Percentiles rank a stretch among this genome's conserved stretches.
Evolutionary conservation across 495 filamentous ascomycete genomes (phyloP).

Genomic region (Acidomyces sp.): DNA sequence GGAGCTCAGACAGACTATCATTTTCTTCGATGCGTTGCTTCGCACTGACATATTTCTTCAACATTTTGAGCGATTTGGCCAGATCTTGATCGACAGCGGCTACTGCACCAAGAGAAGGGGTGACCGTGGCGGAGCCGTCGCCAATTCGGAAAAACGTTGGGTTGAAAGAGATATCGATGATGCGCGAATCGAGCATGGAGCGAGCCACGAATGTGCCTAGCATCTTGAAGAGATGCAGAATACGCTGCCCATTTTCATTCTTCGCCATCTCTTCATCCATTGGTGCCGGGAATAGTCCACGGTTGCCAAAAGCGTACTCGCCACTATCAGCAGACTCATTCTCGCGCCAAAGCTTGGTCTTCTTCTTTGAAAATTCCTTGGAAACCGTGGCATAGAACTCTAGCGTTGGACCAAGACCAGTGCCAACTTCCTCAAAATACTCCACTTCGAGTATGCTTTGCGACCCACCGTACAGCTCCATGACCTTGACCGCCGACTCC

Average conservation of each 20-base stretch:
- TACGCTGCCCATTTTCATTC: constrained; percentile 64
- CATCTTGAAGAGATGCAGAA: constrained; percentile 79
- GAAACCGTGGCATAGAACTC: constrained; percentile 98
- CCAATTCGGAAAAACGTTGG: constrained; percentile 95
- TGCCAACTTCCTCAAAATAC: constrained; percentile 98
- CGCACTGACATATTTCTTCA: constrained; percentile 73
- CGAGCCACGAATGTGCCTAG: constrained; percentile 96
- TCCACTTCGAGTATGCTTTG: constrained; percentile 94
- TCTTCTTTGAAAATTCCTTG: constrained; percentile 94
- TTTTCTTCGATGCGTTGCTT: constrained; percentile 73
- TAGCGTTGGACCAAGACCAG: constrained; percentile 86
- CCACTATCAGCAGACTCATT: constrained; percentile 61
- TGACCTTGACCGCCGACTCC: constrained; percentile 96
- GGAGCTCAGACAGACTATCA: constrained; percentile 43
- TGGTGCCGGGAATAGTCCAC: constrained; percentile 84
- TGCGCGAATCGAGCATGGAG: constrained; percentile 95
- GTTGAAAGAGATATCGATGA: constrained; percentile 97
- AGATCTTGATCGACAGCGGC: constrained; percentile 79
- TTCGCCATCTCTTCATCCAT: constrained; percentile 67
- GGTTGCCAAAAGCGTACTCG: constrained; percentile 76
- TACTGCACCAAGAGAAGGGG: constrained; percentile 82
- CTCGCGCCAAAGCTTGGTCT: constrained; percentile 90
- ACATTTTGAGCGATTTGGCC: constrained; percentile 69
- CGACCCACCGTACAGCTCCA: constrained; percentile 95
- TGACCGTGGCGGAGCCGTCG: constrained; percentile 55